Evolutionary conservation across 75 land plant genomes (phyloP), one percentile per base, ranked within the genome.

Genomic region (Adiantum capillusveneris): DNA sequence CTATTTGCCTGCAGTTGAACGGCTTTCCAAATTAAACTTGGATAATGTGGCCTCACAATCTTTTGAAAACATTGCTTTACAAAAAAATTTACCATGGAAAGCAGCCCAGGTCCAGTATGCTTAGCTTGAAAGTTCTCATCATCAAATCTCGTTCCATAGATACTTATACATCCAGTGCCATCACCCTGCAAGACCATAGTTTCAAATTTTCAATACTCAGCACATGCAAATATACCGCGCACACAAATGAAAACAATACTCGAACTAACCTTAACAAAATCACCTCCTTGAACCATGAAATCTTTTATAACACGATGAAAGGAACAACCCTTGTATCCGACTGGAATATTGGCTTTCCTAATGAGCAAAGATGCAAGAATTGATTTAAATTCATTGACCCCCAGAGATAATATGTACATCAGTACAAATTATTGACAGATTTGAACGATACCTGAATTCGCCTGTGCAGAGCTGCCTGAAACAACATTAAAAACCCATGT

Each of bases 221-320:
- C 13, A 39, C 42, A 7, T 39, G 13, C 7, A 39, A 39, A 39
- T 13, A 39, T 39, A 7, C 13, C 7, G 7, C 13, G 42, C 13
- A 39, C 13, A 13, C 7, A 7, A 39, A 24, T 6, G 19, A 6
- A 51, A 19, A 51, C 25, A 51, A 24, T 11, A 55, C 24, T 3
- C 44, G 64, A 12, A 11, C 24, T 31, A 21, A 88, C 96, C 87
- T 92, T 92, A 11, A 88, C 55, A 70, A 92, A 87, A 59, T 92
- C 94, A 58, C 98, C 98, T 50, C 90, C 85, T 77, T 92, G 98
- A 67, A 92, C 81, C 94, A 88, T 88, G 51, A 88, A 92, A 54
- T 92, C 94, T 52, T 88, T 88, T 46, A 92, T 92, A 22, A 92
- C 94, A 57, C 97, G 71, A 53, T 88, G 97, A 56, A 92, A 92